Evolutionary conservation across 2,329 filamentous ascomycete species (phyloP), one percentile per base, ranked within the genome.

Genomic region (Aureobasidium pullulans): DNA sequence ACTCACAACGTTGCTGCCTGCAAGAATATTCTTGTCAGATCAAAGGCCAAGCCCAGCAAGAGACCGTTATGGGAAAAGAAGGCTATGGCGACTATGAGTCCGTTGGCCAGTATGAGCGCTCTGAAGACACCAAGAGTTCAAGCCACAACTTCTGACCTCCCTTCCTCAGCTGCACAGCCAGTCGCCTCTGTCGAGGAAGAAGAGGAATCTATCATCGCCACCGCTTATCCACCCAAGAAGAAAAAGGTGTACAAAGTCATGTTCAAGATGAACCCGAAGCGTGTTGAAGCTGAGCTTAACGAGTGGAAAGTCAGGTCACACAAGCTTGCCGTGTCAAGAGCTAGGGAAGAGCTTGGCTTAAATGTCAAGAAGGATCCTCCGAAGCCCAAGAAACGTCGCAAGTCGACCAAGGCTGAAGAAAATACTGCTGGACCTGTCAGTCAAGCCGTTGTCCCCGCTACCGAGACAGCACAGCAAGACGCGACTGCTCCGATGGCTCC

Each of bases 1-100:
- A 68, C 75, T 59, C 72, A 73, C 13, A 75, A 72, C 29, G 69
- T 81, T 31, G 65, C 69, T n/a, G 74, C 78, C 42, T 71, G 75
- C 44, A 59, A 65, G 34, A 46, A 43, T 6, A 59, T 57, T 50
- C 36, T 60, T 29, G 40, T 46, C 32, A 54, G 28, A 28, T 44
- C 57, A 13, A 49, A 59, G n/a, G 16, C n/a, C 16, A 49, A 44
- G 16, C 43, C 32, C 15, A 23, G 23, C 23, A 48, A 48, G 36
- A 40, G 44, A 40, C 43, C 43, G 15, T 4, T 49, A 29, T 57
- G 42, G 42, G 53, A 57, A 23, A 47, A 46, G 29, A 47, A 46
- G 15, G 42, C 32, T 1, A 16, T 57, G 9, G 32, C 7, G 1
- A 9, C 42, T 6, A 11, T 9, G 4, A 23, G 28, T 23, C 34